Base-by-base conservation (phyloP, 1,139 yeast genomes). In the Suhomyces anneliseae region DNA sequence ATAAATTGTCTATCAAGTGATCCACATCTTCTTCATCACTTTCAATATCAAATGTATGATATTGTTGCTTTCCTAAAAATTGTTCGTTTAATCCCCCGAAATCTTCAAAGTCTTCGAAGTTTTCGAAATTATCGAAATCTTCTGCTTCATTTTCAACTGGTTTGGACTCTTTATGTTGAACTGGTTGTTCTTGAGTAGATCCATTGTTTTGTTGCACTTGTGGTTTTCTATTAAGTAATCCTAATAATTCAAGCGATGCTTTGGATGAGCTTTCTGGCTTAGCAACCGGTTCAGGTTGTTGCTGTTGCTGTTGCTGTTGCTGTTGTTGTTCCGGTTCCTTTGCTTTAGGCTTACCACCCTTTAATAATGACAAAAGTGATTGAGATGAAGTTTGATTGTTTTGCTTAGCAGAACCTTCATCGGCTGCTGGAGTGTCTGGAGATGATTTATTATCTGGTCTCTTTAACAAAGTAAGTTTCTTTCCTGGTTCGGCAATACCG, bases 31-130 rank as follows among this genome's bases (percentile, higher is more conserved):
- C 72, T 43, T 72, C 76, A 41, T 68, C 72, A 52, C 72, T 66
- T 15, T 70, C 77, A 34, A 68, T 62, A 41, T 67, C 75, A 50
- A 68, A 66, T 37, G 55, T 56, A 45, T 55, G 55, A 38, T 60
- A 55, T 36, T 45, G 42, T 38, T 57, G 45, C 44, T 54, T 51
- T 42, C 51, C 50, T 42, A 47, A 36, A 47, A 54, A 43, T 44
- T 53, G 44, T 24, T 61, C 61, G 42, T 65, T 58, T 40, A 64
- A 56, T 40, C 67, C 69, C 38, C 67, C 68, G 44, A 60, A 66
- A 44, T 70, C 70, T 39, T 70, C 74, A 51, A 72, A 72, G 47
- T 71, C 69, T 35, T 72, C 76, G 46, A 69, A 69, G 37, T 59
- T 54, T 40, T 64, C 66, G 33, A 57, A 59, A 15, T 54, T 50